Percentiles rank a stretch among this genome's conserved stretches.
phyloP scores from a whole-genome alignment of 2,329 filamentous ascomycete species.

The Epichloe sp. region DNA sequence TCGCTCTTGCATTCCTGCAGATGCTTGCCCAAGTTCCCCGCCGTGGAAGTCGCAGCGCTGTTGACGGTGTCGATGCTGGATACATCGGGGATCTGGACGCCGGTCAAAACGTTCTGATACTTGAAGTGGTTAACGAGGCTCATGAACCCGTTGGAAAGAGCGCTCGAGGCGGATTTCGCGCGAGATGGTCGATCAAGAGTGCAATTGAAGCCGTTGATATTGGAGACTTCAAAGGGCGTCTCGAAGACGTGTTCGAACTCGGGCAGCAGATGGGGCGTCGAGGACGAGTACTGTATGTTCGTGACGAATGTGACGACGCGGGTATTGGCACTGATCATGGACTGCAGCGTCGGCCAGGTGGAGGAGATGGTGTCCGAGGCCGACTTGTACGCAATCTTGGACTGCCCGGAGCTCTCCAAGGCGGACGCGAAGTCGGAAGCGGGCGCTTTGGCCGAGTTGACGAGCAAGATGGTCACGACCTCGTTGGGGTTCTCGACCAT shows the following conservation, averaged over 20 bases:
- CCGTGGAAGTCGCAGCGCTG: slow-evolving; percentile 36
- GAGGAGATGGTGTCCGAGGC: slow-evolving; percentile 25
- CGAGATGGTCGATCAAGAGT: slow-evolving; percentile 49
- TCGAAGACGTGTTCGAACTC: slow-evolving; percentile 61
- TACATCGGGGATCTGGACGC: slow-evolving; percentile 49
- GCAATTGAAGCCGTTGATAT: slow-evolving; percentile 57
- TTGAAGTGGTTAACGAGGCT: slow-evolving; percentile 74
- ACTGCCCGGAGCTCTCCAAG: slow-evolving; percentile 47
- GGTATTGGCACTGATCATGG: slow-evolving; percentile 50
- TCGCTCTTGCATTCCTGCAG: slow-evolving; percentile 38
- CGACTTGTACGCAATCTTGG: slow-evolving; percentile 47
- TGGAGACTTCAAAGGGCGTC: slow-evolving; percentile 52
- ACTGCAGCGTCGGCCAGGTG: slow-evolving; percentile 59
- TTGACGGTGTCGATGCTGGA: slow-evolving; percentile 52
- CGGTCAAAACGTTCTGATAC: slow-evolving; percentile 40
- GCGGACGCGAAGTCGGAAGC: slow-evolving; percentile 39
- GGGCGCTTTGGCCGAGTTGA: slow-evolving; percentile 51
- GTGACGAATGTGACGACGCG: slow-evolving; percentile 60
- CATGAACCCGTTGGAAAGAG: slow-evolving; percentile 46
- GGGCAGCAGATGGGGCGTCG: slow-evolving; percentile 45
- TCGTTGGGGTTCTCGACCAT: slow-evolving; percentile 58
- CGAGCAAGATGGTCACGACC: slow-evolving; percentile 61
- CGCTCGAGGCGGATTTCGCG: slow-evolving; percentile 34
- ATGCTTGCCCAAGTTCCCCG: slow-evolving; percentile 41
- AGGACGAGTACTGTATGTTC: slow-evolving; percentile 27